Conservation (phyloP, 2,329 filamentous ascomycete species). For the Colletotrichum tropicicola region DNA sequence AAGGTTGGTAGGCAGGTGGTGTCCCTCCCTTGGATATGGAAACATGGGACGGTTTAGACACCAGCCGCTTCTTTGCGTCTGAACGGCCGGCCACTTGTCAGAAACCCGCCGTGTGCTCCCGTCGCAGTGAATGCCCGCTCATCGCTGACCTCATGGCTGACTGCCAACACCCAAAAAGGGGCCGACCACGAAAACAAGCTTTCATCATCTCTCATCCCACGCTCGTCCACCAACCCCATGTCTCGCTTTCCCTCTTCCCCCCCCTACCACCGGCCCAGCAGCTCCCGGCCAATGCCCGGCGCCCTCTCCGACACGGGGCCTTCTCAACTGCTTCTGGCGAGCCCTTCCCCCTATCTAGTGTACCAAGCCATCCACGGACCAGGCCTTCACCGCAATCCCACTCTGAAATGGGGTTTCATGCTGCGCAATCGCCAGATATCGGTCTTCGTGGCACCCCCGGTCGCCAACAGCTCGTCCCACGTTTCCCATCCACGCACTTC, state of each 20-base stretch:
- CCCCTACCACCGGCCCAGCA: not conserved
- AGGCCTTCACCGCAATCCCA: slow-evolving; percentile 20
- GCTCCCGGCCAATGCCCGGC: slow-evolving; percentile 22
- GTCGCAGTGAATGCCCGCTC: no score
- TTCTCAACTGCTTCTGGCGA: not conserved
- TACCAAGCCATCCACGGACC: no score
- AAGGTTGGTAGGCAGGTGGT: no score
- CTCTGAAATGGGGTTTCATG: not conserved
- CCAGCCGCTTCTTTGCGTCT: not conserved
- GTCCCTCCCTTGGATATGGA: no score
- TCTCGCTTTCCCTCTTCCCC: not conserved
- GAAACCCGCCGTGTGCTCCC: not conserved
- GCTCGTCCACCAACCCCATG: slow-evolving; percentile 10
- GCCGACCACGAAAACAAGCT: slow-evolving; percentile 25
- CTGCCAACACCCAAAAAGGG: not conserved
- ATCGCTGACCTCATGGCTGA: slow-evolving; percentile 8
- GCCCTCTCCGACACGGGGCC: slow-evolving; percentile 21
- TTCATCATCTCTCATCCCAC: slow-evolving; percentile 10
- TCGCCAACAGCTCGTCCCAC: slow-evolving; percentile 23
- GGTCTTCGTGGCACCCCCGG: slow-evolving; percentile 15
- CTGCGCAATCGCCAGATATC: not conserved
- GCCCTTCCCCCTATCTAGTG: not conserved
- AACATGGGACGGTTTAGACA: not conserved
- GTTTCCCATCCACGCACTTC: slow-evolving; percentile 5
- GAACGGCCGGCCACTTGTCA: not conserved